These are phyloP conservation scores for Agaricus blazei DNA, from an alignment of 768 basidiomycete genomes.

Conservation along the genomic window DNA sequence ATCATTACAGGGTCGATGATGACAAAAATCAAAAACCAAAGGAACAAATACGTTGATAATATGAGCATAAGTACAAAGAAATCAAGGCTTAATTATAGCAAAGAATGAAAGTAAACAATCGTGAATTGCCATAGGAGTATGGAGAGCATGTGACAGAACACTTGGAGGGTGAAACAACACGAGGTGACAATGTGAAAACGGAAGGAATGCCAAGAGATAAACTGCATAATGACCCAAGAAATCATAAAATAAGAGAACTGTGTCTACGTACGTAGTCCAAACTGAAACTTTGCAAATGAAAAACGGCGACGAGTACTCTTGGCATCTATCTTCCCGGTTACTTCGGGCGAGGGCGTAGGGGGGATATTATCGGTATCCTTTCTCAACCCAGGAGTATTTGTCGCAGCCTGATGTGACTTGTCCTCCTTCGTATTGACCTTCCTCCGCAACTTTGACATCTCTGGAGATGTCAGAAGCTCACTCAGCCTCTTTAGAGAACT, in stretches of 20 bases:
- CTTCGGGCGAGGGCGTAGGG: neutral
- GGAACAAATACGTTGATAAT: too few relatives aligned
- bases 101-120: too few relatives aligned
- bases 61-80: too few relatives aligned
- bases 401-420: neutral
- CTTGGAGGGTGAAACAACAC: too few relatives aligned
- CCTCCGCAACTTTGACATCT: neutral
- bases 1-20: too few relatives aligned
- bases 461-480: neutral
- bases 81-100: too few relatives aligned
- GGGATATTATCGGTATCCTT: neutral
- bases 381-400: neutral
- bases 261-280: neutral
- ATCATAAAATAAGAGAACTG: neutral
- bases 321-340: neutral
- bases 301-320: neutral
- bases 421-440: neutral
- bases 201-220: too few relatives aligned
- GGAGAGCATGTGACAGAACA: too few relatives aligned
- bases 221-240: neutral
- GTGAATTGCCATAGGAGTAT: too few relatives aligned
- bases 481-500: constrained; percentile 6
- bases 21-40: too few relatives aligned
- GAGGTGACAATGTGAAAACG: too few relatives aligned
- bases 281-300: neutral